Percentiles rank a stretch among this genome's conserved stretches.
phyloP scores from a whole-genome alignment of 768 basidiomycete genomes.

The Pholiota molesta region DNA sequence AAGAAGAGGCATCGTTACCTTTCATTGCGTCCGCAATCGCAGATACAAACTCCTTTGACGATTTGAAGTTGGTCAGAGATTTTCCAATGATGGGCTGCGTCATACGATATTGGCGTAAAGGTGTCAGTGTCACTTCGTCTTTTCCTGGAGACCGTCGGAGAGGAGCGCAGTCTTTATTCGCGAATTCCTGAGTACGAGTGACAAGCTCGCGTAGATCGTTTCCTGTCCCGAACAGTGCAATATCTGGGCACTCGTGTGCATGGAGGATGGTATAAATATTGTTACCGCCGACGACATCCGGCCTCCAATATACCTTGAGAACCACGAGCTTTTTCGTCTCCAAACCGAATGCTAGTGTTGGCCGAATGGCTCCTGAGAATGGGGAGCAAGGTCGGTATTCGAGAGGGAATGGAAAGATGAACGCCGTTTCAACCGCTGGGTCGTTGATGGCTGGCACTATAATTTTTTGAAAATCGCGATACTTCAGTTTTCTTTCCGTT shows the following conservation, averaged over 20 bases:
- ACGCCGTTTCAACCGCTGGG: not conserved
- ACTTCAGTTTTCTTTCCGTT: not conserved
- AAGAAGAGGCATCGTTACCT: slow-evolving; percentile 6
- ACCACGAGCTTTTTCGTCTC: slow-evolving; percentile 20
- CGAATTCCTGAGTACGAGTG: slow-evolving; percentile 1
- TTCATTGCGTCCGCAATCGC: slow-evolving; percentile 20
- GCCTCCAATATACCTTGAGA: slow-evolving; percentile 32
- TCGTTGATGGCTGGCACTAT: not conserved
- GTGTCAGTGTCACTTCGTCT: not conserved
- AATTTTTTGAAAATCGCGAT: not conserved
- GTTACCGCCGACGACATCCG: slow-evolving; percentile 16
- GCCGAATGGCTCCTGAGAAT: slow-evolving; percentile 25
- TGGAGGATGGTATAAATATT: slow-evolving; percentile 22
- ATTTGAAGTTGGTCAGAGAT: slow-evolving; percentile 4
- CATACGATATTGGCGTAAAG: slow-evolving; percentile 10
- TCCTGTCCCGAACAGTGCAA: slow-evolving; percentile 25
- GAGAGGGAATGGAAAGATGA: slow-evolving; percentile 14
- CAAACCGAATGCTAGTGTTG: slow-evolving; percentile 20
- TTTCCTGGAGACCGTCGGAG: not conserved
- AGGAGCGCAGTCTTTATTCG: not conserved
- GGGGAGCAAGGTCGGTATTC: slow-evolving; percentile 16
- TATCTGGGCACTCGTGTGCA: slow-evolving; percentile 14
- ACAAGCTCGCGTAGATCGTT: slow-evolving; percentile 21
- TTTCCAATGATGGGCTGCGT: slow-evolving; percentile 6
- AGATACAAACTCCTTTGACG: slow-evolving; percentile 16